These are phyloP conservation scores for Trichophyton benhamiae DNA, from an alignment of 2,329 filamentous ascomycete genomes.

Conservation along the genomic window DNA sequence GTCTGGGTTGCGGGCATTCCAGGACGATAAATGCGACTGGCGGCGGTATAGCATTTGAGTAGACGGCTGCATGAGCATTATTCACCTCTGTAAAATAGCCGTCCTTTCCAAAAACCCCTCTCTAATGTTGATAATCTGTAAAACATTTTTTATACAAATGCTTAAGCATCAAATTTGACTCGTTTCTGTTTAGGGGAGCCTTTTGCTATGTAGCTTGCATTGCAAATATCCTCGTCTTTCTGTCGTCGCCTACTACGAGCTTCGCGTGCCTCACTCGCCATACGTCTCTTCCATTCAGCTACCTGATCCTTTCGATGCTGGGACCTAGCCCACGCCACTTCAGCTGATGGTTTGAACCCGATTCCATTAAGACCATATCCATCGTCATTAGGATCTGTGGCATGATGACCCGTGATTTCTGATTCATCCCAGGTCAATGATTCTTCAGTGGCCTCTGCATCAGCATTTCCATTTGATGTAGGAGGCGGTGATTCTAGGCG, in stretches of 20 bases:
- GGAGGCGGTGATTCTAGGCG: background rate
- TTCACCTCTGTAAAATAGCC: constrained; percentile 6
- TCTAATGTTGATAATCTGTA: background rate
- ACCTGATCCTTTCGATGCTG: constrained; percentile 48
- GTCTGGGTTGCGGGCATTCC: background rate
- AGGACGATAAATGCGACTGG: background rate
- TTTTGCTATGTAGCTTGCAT: constrained; percentile 17
- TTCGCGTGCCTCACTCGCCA: constrained; percentile 47
- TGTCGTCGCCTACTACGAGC: constrained; percentile 36
- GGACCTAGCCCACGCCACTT: constrained; percentile 44
- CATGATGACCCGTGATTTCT: constrained; percentile 51
- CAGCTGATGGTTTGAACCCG: constrained; percentile 50
- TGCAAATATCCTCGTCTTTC: constrained; percentile 29
- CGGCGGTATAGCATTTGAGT: background rate
- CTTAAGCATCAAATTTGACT: constrained; percentile 29
- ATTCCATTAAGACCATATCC: constrained; percentile 53
- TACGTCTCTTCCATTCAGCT: constrained; percentile 46
- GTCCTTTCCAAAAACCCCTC: background rate
- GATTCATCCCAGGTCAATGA: constrained; percentile 44
- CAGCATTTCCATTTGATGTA: background rate
- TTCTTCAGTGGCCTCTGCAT: constrained; percentile 18
- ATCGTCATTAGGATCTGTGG: constrained; percentile 46
- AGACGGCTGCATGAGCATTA: constrained; percentile 5
- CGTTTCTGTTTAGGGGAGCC: constrained; percentile 26
- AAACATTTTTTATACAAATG: background rate